Percentiles rank a stretch among this genome's conserved stretches.
phyloP scores from a whole-genome alignment of 2,329 filamentous ascomycete genomes.

The Pseudopithomyces chartarum region DNA sequence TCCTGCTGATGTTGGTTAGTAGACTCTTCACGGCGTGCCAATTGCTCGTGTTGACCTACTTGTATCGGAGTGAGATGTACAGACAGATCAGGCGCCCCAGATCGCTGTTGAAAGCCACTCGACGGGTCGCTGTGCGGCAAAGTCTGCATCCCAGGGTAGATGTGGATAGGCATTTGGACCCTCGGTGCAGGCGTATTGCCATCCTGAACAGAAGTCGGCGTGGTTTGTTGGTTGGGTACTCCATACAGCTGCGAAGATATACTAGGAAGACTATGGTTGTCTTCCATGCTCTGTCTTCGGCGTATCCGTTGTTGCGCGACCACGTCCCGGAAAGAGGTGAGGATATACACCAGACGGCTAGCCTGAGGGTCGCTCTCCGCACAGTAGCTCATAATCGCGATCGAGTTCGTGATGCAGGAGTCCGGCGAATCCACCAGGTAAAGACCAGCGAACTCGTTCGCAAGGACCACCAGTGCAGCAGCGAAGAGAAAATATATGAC shows the following conservation, averaged over 20 bases:
- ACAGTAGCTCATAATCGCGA: constrained; percentile 49
- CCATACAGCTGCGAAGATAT: constrained; percentile 43
- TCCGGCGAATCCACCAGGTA: constrained; percentile 41
- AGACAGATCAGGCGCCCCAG: constrained; percentile 27
- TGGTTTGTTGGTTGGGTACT: constrained; percentile 15
- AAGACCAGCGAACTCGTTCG: constrained; percentile 47
- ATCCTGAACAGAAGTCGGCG: constrained; percentile 10
- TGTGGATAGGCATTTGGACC: constrained; percentile 41
- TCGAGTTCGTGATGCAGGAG: constrained; percentile 43
- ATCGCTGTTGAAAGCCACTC: constrained; percentile 13
- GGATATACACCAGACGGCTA: constrained; percentile 43
- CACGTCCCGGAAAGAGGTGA: constrained; percentile 46
- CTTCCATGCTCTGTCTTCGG: constrained; percentile 29
- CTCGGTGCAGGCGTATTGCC: constrained; percentile 26
- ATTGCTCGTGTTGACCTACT: neutral
- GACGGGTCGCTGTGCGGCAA: constrained; percentile 25
- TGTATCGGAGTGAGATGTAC: constrained; percentile 36
- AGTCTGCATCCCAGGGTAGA: constrained; percentile 43
- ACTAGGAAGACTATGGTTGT: constrained; percentile 32
- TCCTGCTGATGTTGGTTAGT: constrained; percentile 15
- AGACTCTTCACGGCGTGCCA: neutral
- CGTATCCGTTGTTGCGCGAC: constrained; percentile 37
- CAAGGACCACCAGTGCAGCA: constrained; percentile 46
- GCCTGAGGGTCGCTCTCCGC: constrained; percentile 49
- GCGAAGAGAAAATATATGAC: constrained; percentile 51